Conservation (phyloP, 768 basidiomycete genomes). For the Mycena vitilis region DNA sequence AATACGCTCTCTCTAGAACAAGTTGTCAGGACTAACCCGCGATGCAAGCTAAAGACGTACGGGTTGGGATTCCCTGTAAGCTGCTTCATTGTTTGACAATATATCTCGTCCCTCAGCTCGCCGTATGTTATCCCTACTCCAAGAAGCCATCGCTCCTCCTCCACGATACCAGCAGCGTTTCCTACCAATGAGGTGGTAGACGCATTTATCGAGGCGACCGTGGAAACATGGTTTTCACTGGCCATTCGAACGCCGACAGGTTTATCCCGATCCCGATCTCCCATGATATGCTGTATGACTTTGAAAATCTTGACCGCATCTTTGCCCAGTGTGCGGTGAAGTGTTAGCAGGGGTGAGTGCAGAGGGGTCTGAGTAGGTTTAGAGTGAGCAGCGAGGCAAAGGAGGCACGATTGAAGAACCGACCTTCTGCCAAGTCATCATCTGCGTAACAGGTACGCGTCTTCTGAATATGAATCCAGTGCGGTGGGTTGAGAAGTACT, state of each 20-base stretch:
- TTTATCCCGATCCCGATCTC: constrained; percentile 84
- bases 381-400: constrained; percentile 4
- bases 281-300: constrained; percentile 93
- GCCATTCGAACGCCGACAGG: constrained; percentile 61
- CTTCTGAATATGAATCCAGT: constrained; percentile 89
- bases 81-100: constrained; percentile 94
- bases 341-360: constrained; percentile 76
- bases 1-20: constrained; percentile 79
- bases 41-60: constrained; percentile 55
- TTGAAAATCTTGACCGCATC: constrained; percentile 90
- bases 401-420: constrained; percentile 15
- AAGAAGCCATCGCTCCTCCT: constrained; percentile 90
- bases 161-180: constrained; percentile 61
- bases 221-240: constrained; percentile 57
- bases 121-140: constrained; percentile 82
- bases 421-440: constrained; percentile 95
- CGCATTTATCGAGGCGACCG: constrained; percentile 55
- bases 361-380: constrained; percentile 63
- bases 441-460: constrained; percentile 82
- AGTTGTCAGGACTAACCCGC: constrained; percentile 6
- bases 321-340: constrained; percentile 73
- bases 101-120: constrained; percentile 93
- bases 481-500: constrained; percentile 92
- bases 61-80: constrained; percentile 83
- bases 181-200: constrained; percentile 60